These are phyloP conservation scores for Dendrothele bispora DNA, from an alignment of 768 basidiomycete species.

Conservation along the genomic window DNA sequence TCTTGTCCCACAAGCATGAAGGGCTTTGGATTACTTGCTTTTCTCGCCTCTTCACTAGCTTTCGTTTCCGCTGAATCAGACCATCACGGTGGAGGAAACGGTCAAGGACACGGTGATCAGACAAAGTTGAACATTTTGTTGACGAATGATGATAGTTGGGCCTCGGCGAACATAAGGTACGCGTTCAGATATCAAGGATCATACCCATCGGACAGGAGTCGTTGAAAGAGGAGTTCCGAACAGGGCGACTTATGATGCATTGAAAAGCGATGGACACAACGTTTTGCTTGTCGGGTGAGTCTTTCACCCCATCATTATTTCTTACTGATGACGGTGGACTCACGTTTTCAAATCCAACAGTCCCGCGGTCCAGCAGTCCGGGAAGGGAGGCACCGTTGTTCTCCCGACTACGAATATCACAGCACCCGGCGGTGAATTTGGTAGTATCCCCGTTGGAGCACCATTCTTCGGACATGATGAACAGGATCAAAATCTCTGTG, in stretches of 20 bases:
- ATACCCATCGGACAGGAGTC: no score
- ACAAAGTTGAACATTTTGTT: slow-evolving; percentile 31
- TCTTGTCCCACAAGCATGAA: no score
- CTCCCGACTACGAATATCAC: slow-evolving; percentile 28
- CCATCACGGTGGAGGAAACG: no score
- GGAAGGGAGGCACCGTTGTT: slow-evolving; percentile 28
- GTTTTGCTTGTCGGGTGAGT: slow-evolving; percentile 28
- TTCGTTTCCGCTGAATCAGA: no score
- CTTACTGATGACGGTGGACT: neutral
- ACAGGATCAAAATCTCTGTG: slow-evolving; percentile 24
- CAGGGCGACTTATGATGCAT: slow-evolving; percentile 25
- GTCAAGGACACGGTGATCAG: no score
- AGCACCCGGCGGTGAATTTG: slow-evolving; percentile 29
- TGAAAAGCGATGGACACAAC: slow-evolving; percentile 25
- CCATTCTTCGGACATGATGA: slow-evolving; percentile 28
- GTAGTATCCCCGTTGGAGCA: slow-evolving; percentile 25
- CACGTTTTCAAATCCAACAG: slow-evolving; percentile 8
- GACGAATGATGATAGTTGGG: slow-evolving; percentile 33
- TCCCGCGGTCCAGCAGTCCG: slow-evolving; percentile 30
- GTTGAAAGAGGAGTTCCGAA: neutral
- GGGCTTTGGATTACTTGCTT: no score
- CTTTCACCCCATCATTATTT: no score
- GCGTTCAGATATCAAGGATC: no score
- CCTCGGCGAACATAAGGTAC: slow-evolving; percentile 31
- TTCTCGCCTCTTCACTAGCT: no score